phyloP scores from a whole-genome alignment of 2,329 filamentous ascomycete genomes.

The Hypoxylon sp. region DNA sequence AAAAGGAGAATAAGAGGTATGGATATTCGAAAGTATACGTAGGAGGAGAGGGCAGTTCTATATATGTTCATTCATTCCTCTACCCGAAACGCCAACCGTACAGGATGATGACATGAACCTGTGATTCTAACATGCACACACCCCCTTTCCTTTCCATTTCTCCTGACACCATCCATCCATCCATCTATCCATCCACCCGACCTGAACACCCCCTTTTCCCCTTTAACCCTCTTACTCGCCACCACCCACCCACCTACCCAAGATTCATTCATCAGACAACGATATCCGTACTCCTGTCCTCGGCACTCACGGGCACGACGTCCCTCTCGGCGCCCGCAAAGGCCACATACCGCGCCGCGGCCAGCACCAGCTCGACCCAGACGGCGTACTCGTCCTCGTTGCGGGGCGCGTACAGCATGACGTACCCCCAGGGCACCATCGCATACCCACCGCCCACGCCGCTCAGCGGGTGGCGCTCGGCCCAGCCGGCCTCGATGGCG shows the following conservation, averaged over 20 bases:
- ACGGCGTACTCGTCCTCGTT: constrained; percentile 48
- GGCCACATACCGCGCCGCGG: constrained; percentile 37
- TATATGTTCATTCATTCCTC: too few species aligned
- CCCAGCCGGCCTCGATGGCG: constrained; percentile 51
- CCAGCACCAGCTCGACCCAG: constrained; percentile 41
- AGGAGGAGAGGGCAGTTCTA: too few species aligned
- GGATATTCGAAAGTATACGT: too few species aligned
- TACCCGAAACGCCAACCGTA: too few species aligned
- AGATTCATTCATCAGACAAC: too few species aligned
- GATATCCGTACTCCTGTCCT: constrained; percentile 32
- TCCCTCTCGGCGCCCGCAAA: too few species aligned
- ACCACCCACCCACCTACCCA: not conserved
- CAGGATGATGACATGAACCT: too few species aligned
- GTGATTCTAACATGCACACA: not conserved
- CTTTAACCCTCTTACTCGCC: not conserved
- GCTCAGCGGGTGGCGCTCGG: constrained; percentile 50
- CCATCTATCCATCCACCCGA: not conserved
- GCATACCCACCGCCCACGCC: constrained; percentile 35
- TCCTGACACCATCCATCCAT: not conserved
- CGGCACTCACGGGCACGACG: too few species aligned
- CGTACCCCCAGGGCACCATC: constrained; percentile 48
- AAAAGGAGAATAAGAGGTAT: too few species aligned
- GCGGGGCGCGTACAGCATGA: constrained; percentile 53
- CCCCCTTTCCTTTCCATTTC: not conserved
- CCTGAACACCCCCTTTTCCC: not conserved